Percentiles rank a stretch among this genome's conserved stretches.
Evolutionary conservation across 2,329 filamentous ascomycete species (phyloP).

Genomic region (Epichloe aotearoae): DNA sequence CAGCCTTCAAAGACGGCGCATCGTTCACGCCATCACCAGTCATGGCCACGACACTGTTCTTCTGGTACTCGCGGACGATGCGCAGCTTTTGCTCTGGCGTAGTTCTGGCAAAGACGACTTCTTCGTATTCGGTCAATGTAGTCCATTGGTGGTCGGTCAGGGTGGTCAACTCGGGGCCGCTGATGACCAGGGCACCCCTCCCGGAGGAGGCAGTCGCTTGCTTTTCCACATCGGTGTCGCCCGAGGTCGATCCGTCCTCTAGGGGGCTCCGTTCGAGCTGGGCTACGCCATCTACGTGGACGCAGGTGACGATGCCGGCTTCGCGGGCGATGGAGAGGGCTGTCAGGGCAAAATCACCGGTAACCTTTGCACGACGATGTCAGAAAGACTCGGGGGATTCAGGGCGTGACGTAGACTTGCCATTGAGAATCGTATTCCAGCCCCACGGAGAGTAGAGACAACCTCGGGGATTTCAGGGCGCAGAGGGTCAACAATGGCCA

Average conservation of each 20-base stretch:
- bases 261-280: conserved; percentile 30
- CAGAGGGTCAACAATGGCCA: conserved; percentile 68
- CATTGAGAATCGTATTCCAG: conserved; percentile 69
- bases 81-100: conserved; percentile 69
- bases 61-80: conserved; percentile 64
- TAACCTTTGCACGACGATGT: conserved; percentile 33
- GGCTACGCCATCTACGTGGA: conserved; percentile 37
- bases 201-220: conserved; percentile 6
- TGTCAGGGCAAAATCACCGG: conserved; percentile 64
- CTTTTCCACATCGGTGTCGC: conserved; percentile 13
- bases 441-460: conserved; percentile 51
- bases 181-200: conserved; percentile 44
- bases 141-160: conserved; percentile 60
- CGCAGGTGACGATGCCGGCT: conserved; percentile 54
- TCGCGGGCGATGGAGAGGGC: conserved; percentile 60
- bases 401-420: conserved; percentile 22
- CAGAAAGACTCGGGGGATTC: neutral
- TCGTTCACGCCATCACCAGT: conserved; percentile 84
- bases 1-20: conserved; percentile 63
- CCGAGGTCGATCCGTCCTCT: neutral
- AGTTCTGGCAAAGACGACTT: conserved; percentile 62
- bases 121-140: conserved; percentile 48
- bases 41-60: conserved; percentile 60
- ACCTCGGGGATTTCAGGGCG: conserved; percentile 58
- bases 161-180: conserved; percentile 49